phyloP scores from a whole-genome alignment of 805 yeast genomes.

The Candida lessepsii region DNA sequence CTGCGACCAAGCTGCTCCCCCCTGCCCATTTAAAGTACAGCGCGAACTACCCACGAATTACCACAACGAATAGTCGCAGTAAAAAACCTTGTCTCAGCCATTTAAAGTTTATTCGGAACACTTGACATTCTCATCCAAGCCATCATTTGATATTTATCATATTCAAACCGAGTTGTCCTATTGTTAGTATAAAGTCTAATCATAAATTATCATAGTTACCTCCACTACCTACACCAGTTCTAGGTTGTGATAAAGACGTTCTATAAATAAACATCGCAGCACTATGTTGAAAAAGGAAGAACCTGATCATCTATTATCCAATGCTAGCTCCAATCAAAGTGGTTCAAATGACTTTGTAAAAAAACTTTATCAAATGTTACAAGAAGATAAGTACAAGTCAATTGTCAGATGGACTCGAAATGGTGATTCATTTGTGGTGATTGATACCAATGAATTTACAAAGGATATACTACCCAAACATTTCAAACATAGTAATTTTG shows the following conservation, averaged over 20 bases:
- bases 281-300: slow-evolving; percentile 12
- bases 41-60: too few species aligned
- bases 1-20: too few species aligned
- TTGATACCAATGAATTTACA: slow-evolving; percentile 88
- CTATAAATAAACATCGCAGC: neutral
- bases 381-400: slow-evolving; percentile 69
- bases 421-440: slow-evolving; percentile 87
- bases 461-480: slow-evolving; percentile 85
- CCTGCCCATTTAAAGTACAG: too few species aligned
- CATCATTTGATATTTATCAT: neutral
- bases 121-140: slow-evolving; percentile 2
- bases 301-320: slow-evolving; percentile 12
- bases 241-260: too few species aligned
- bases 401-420: slow-evolving; percentile 81
- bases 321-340: slow-evolving; percentile 31
- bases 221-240: too few species aligned
- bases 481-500: slow-evolving; percentile 93
- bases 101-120: slow-evolving; percentile 4
- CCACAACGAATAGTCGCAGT: too few species aligned
- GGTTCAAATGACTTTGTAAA: slow-evolving; percentile 79
- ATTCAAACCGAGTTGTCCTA: neutral
- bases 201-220: neutral
- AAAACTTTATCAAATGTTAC: slow-evolving; percentile 79
- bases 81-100: neutral
- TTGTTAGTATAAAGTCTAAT: neutral